phyloP scores from a whole-genome alignment of 2,329 filamentous ascomycete species.

The Colletotrichum sp. region DNA sequence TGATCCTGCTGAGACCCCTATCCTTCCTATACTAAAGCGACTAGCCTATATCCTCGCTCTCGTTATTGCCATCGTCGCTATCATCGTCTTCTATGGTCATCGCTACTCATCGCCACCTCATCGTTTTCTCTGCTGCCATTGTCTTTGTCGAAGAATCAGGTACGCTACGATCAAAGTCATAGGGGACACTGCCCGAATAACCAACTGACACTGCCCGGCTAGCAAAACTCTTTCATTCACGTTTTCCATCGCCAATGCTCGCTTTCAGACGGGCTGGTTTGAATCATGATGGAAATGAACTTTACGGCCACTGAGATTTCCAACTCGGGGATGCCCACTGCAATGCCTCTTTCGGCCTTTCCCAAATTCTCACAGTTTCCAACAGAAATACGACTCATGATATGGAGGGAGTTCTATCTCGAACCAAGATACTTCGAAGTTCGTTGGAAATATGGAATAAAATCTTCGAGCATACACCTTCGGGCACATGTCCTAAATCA shows the following conservation, averaged over 20 bases:
- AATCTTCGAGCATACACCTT: background rate
- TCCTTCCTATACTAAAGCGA: too few species aligned
- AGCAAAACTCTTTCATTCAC: background rate
- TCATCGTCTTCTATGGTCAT: background rate
- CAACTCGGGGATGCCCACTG: background rate
- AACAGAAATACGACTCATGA: background rate
- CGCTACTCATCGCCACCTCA: background rate
- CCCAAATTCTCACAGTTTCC: background rate
- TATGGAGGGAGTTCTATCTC: background rate
- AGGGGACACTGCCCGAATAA: too few species aligned
- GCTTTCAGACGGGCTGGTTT: background rate
- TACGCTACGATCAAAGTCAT: background rate
- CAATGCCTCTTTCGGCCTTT: background rate
- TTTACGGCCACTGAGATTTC: background rate
- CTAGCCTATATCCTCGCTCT: too few species aligned
- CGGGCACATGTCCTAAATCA: background rate
- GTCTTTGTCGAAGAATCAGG: fast-evolving
- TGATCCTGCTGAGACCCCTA: too few species aligned
- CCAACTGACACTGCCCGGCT: background rate
- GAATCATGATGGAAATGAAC: background rate
- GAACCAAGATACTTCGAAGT: background rate
- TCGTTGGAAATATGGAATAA: background rate
- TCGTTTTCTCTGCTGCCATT: background rate
- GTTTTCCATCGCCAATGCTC: background rate
- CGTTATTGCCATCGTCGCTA: too few species aligned